Conservation (phyloP, 1,284 basidiomycete genomes). For the Tilletiopsis washingtonensis region DNA sequence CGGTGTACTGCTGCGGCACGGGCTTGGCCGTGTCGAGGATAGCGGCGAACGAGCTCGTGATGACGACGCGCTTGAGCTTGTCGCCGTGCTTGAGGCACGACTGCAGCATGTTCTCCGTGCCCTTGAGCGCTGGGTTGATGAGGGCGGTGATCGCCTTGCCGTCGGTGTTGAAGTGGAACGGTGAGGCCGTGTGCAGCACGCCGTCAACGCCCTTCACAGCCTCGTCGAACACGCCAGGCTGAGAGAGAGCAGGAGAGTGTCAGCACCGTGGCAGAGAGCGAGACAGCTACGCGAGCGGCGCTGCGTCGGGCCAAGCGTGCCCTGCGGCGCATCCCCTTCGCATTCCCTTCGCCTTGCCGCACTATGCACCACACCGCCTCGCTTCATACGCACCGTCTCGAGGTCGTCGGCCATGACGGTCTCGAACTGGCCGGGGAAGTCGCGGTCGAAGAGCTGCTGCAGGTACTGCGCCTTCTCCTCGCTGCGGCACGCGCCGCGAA, state of each 20-base stretch:
- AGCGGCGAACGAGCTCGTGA: conserved; percentile 59
- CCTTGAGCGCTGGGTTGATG: conserved; percentile 59
- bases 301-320: no score
- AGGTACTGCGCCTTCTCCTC: conserved; percentile 54
- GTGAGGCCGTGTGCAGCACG: conserved; percentile 58
- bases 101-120: conserved; percentile 57
- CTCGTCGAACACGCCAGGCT: conserved; percentile 64
- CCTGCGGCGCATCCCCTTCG: conserved; percentile 48
- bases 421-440: conserved; percentile 53
- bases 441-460: conserved; percentile 51
- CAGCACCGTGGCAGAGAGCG: no score
- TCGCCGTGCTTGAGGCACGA: conserved; percentile 56
- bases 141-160: conserved; percentile 42
- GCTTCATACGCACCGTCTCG: no score
- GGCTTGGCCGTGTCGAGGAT: conserved; percentile 48
- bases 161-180: conserved; percentile 48
- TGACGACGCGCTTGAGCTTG: conserved; percentile 56
- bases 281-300: no score
- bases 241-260: no score
- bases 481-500: conserved; percentile 58
- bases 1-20: conserved; percentile 21
- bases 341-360: no score
- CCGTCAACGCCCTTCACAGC: conserved; percentile 62
- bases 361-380: no score
- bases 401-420: conserved; percentile 57